Evolutionary conservation across 768 basidiomycete genomes (phyloP).

Genomic region (Calocera cornea): DNA sequence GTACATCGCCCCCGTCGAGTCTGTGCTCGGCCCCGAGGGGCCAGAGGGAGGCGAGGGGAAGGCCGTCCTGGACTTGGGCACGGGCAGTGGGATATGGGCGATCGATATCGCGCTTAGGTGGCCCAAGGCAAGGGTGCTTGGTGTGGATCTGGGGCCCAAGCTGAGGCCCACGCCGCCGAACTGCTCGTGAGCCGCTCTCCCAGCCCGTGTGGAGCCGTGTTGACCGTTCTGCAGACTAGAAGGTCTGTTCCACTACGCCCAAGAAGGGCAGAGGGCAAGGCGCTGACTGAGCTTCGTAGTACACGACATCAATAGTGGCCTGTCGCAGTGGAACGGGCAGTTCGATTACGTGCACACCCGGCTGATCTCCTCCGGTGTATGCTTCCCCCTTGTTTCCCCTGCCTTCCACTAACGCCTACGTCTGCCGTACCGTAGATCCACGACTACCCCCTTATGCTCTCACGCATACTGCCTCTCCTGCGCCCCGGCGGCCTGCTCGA

Average conservation of each 20-base stretch:
- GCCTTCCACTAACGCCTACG: not conserved
- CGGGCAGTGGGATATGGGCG: conserved; percentile 71
- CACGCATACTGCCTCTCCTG: conserved; percentile 53
- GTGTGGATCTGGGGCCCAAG: conserved; percentile 71
- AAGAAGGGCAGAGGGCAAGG: not conserved
- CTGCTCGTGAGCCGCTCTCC: not conserved
- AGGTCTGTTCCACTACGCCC: not conserved
- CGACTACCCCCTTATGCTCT: conserved; percentile 48
- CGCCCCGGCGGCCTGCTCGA: conserved; percentile 58
- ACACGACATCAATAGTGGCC: not conserved
- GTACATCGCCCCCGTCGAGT: conserved; percentile 33
- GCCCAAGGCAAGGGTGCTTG: conserved; percentile 52
- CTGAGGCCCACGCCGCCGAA: conserved; percentile 28
- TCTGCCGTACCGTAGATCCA: conserved; percentile 40
- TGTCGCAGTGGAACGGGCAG: not conserved
- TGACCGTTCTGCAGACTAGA: not conserved
- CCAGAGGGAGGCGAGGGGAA: conserved; percentile 37
- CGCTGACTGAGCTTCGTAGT: not conserved
- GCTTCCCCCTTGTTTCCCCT: not conserved
- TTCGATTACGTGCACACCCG: not conserved
- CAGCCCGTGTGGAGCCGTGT: not conserved
- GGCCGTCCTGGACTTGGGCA: conserved; percentile 58
- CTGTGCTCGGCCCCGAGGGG: conserved; percentile 24
- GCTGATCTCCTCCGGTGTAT: not conserved
- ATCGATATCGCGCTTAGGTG: conserved; percentile 61